A percentile compares a stretch with the other conserved stretches of the same genome.
These are phyloP conservation scores for Gracilariopsis chorda DNA, from an alignment of 23 red algal genomes.

Conservation along the genomic window DNA sequence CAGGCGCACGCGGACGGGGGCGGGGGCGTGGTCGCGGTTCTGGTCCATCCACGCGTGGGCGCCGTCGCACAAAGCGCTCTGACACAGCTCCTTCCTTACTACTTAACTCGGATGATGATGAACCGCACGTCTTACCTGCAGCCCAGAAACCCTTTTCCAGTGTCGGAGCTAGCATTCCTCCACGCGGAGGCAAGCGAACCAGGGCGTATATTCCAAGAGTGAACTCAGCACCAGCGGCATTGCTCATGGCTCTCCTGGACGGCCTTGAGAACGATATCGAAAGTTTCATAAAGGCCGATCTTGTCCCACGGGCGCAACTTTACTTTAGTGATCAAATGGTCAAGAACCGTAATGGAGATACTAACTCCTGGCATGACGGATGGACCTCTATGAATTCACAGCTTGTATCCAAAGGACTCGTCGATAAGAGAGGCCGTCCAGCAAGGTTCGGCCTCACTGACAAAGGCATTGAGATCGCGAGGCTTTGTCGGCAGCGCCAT, in stretches of 20 bases:
- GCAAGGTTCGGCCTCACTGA: conserved; percentile 39
- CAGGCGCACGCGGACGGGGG: background rate
- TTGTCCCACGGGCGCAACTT: background rate
- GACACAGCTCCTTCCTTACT: no score
- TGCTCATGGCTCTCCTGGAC: background rate
- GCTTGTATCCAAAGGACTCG: conserved; percentile 45
- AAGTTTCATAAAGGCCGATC: background rate
- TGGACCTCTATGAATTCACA: conserved; percentile 46
- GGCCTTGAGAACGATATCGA: background rate
- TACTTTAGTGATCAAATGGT: background rate
- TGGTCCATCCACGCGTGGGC: no score
- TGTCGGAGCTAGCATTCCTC: no score
- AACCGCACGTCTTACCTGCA: no score
- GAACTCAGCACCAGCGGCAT: background rate
- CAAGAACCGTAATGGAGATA: background rate
- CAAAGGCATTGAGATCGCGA: conserved; percentile 11
- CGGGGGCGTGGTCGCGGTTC: background rate
- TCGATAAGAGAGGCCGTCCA: conserved; percentile 20
- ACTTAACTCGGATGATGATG: no score
- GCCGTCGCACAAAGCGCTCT: no score
- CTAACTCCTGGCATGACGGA: background rate
- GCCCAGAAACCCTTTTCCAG: no score
- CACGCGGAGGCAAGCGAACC: no score
- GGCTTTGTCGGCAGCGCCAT: background rate
- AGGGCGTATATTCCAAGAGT: background rate